Evolutionary conservation across 306 rosid genomes (phyloP), one percentile per base, ranked within the genome.

Genomic region (Lotus japonicus): DNA sequence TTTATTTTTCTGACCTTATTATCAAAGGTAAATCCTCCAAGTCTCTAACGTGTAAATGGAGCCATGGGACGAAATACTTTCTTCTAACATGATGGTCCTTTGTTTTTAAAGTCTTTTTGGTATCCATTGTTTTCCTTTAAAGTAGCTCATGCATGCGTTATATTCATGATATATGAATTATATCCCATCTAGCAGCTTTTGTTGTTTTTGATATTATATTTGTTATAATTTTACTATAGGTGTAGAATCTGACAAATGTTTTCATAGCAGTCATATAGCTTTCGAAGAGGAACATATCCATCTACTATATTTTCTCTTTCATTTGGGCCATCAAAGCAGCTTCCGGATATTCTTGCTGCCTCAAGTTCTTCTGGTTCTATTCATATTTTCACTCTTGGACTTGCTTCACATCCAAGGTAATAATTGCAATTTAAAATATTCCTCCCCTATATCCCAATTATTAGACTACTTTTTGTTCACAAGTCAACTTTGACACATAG

Each of bases 321-420:
- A 64, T 92, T 92, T 81, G 95, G 90, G 23, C 96, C 91, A 51
- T 88, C 95, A 58, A 56, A 42, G 77, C 85, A 79, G 76, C 82
- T 90, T 76, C 98, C 98, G 10, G 90, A 90, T 76, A 82, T 92
- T 75, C 96, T 92, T 50, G 91, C 89, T 77, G 94, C 94, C 71
- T 80, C 90, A 63, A 88, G 98, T 84, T 89, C 91, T 58, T 86
- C 98, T 39, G 98, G 98, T 68, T 92, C 98, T 74, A 73, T 90
- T 76, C 98, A 92, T 83, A 79, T 88, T 68, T 92, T 92, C 80
- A 80, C 88, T 58, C 85, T 92, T 56, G 91, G 88, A 70, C 84
- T 86, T 69, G 84, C 86, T 60, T 70, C 84, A 53, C 69, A 58
- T 67, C 91, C 85, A 73, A 85, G 96, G 98, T 86, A 62, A 84